phyloP scores from a whole-genome alignment of 2,329 filamentous ascomycete genomes.

The Xylaria hypoxylon region DNA sequence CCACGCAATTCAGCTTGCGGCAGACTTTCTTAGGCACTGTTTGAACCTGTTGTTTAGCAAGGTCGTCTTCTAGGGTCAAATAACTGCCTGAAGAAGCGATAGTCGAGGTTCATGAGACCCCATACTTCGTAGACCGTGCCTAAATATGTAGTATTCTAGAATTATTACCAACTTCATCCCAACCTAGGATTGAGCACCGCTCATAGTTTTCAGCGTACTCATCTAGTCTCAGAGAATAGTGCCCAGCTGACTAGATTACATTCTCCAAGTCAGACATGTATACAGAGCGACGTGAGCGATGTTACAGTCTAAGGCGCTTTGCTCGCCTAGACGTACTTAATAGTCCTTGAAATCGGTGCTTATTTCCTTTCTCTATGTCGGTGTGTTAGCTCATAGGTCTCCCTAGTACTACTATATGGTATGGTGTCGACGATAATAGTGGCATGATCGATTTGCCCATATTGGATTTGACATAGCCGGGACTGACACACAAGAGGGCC shows the following conservation, averaged over 20 bases:
- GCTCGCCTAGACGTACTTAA: no score
- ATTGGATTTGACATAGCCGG: no score
- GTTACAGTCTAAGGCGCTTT: no score
- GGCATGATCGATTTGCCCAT: no score
- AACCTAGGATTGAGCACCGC: neutral
- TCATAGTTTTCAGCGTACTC: neutral
- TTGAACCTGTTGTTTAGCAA: neutral
- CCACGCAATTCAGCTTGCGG: conserved; percentile 12
- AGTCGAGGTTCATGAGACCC: neutral
- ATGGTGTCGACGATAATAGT: no score
- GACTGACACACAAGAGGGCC: no score
- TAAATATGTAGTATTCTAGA: neutral
- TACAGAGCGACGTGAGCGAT: neutral
- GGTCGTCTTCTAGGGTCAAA: neutral
- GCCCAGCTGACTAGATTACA: neutral
- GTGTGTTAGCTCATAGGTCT: no score
- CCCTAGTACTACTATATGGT: no score
- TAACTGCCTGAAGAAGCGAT: neutral
- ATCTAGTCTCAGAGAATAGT: neutral
- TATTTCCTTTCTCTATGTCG: no score
- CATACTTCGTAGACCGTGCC: neutral
- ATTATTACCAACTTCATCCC: neutral
- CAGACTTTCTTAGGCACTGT: neutral
- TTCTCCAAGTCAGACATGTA: neutral
- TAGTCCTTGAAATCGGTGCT: no score